These are phyloP conservation scores for Papiliotrema nemorosa DNA, from an alignment of 1,284 basidiomycete species.

Conservation along the genomic window DNA sequence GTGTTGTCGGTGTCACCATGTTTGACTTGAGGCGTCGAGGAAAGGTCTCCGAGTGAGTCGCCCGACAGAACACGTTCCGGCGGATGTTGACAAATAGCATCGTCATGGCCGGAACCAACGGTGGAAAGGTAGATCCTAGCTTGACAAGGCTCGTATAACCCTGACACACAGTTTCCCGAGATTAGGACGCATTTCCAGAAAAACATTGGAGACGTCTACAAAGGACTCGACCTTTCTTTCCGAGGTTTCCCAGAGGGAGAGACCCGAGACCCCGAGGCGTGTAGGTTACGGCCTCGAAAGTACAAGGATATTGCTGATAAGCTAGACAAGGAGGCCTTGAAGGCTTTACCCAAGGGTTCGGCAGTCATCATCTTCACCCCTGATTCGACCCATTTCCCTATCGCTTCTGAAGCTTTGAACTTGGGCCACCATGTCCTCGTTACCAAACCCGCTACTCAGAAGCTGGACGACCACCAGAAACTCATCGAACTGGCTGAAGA, in stretches of 20 bases:
- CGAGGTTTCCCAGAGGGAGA: conserved; percentile 71
- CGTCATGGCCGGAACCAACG: conserved; percentile 49
- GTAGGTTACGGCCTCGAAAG: conserved; percentile 51
- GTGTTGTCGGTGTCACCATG: conserved; percentile 80
- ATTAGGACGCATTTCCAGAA: conserved; percentile 75
- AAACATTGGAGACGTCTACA: conserved; percentile 77
- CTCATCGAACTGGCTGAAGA: conserved; percentile 69
- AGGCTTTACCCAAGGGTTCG: conserved; percentile 71
- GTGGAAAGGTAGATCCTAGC: conserved; percentile 33
- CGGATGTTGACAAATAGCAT: conserved; percentile 18
- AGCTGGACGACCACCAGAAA: conserved; percentile 73
- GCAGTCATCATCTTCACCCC: conserved; percentile 67
- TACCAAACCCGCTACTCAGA: conserved; percentile 87
- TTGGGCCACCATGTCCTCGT: conserved; percentile 80
- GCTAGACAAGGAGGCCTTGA: conserved; percentile 80
- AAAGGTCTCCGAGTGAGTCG: conserved; percentile 59
- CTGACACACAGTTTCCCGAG: conserved; percentile 64
- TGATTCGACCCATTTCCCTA: conserved; percentile 71
- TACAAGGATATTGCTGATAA: not conserved
- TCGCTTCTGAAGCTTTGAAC: conserved; percentile 79
- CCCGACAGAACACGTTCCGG: not conserved
- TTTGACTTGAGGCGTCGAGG: conserved; percentile 83
- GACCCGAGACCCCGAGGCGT: conserved; percentile 71
- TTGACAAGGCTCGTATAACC: not conserved
- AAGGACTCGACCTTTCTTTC: conserved; percentile 73